phyloP scores from a whole-genome alignment of 768 basidiomycete genomes.

The Hebeloma cylindrosporum region DNA sequence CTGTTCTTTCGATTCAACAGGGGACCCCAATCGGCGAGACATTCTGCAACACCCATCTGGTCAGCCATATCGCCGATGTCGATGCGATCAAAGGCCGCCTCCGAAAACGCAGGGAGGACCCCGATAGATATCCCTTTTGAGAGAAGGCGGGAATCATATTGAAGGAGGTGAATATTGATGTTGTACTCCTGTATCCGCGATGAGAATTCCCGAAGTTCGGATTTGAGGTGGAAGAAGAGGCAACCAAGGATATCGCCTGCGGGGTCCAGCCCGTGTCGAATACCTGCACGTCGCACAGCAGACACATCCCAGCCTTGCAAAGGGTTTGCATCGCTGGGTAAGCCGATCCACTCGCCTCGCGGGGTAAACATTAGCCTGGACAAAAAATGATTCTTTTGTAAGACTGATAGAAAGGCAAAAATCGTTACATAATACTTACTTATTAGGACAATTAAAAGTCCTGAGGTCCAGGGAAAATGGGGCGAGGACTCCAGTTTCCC shows the following conservation, averaged over 20 bases:
- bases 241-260: conserved; percentile 39
- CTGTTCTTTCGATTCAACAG: conserved; percentile 35
- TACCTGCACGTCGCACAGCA: conserved; percentile 39
- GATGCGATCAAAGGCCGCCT: conserved; percentile 40
- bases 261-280: conserved; percentile 31
- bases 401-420: background rate
- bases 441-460: conserved; percentile 38
- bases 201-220: conserved; percentile 39
- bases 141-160: conserved; percentile 42
- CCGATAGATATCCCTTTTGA: conserved; percentile 40
- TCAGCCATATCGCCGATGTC: conserved; percentile 39
- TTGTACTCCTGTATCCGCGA: conserved; percentile 34
- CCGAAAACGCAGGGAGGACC: conserved; percentile 35
- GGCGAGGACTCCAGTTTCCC: conserved; percentile 39
- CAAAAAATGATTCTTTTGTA: background rate
- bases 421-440: conserved; percentile 23
- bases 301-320: conserved; percentile 51
- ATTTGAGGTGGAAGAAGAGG: conserved; percentile 45
- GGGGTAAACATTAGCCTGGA: conserved; percentile 45
- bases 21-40: conserved; percentile 37
- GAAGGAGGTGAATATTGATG: conserved; percentile 39
- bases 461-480: conserved; percentile 36
- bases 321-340: conserved; percentile 40
- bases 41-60: conserved; percentile 28
- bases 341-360: conserved; percentile 45